phyloP scores from a whole-genome alignment of 2,329 filamentous ascomycete genomes.

The Xylaria sp. region DNA sequence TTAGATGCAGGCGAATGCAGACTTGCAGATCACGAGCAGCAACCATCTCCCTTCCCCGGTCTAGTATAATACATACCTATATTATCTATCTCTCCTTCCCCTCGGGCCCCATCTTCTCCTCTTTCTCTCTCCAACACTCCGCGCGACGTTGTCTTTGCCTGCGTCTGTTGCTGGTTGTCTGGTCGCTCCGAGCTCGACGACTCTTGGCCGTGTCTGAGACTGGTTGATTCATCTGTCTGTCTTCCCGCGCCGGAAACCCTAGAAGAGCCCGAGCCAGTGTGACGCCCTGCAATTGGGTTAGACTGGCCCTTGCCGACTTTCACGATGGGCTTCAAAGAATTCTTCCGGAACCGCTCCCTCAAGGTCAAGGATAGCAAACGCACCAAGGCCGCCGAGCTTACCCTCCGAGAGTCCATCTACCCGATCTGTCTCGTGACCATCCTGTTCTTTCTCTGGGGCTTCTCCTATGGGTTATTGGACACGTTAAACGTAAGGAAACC shows the following conservation, averaged over 20 bases:
- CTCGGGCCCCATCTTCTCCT: slow-evolving; percentile 18
- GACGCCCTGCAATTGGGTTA: slow-evolving; percentile 12
- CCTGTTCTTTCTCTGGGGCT: slow-evolving; percentile 73
- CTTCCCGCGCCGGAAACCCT: not conserved
- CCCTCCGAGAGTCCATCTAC: slow-evolving; percentile 72
- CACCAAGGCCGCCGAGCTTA: slow-evolving; percentile 70
- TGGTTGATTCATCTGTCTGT: not conserved
- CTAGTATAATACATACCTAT: not conserved
- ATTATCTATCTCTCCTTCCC: not conserved
- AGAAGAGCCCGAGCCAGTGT: not conserved
- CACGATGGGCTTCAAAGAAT: slow-evolving; percentile 58
- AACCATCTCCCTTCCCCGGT: not conserved
- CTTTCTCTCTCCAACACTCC: slow-evolving; percentile 26
- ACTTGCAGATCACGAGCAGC: slow-evolving; percentile 23
- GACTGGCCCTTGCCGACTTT: slow-evolving; percentile 6
- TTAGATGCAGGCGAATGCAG: slow-evolving; percentile 12
- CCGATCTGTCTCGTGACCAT: slow-evolving; percentile 74
- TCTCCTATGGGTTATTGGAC: slow-evolving; percentile 66
- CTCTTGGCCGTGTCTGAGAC: slow-evolving; percentile 1
- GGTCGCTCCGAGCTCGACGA: slow-evolving; percentile 13
- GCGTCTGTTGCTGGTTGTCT: not conserved
- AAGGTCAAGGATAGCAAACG: slow-evolving; percentile 55
- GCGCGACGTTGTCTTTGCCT: slow-evolving; percentile 14
- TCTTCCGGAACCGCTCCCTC: slow-evolving; percentile 57
- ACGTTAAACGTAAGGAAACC: slow-evolving; percentile 51